phyloP scores from a whole-genome alignment of 2,329 filamentous ascomycete species.

The Colletotrichum euphorbiae region DNA sequence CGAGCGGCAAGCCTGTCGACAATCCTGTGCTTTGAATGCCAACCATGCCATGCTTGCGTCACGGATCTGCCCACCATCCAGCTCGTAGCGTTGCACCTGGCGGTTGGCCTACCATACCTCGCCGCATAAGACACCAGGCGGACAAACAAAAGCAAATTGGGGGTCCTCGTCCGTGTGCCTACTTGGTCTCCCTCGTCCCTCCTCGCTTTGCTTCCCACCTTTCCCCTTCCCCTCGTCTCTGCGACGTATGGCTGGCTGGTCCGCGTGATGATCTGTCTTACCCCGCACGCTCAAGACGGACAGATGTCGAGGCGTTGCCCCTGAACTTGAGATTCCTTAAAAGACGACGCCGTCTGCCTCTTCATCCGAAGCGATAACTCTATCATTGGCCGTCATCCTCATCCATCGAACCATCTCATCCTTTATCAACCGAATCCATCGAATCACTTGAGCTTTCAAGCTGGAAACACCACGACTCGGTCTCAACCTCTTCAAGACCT shows the following conservation, averaged over 20 bases:
- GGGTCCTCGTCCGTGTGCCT: constrained; percentile 1
- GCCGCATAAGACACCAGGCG: background rate
- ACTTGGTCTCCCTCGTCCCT: constrained; percentile 11
- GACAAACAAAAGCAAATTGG: background rate
- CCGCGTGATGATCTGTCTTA: constrained; percentile 41
- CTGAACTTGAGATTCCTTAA: constrained; percentile 34
- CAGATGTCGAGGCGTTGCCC: constrained; percentile 32
- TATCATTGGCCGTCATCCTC: too few species aligned
- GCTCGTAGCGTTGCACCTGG: constrained; percentile 30
- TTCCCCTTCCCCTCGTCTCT: constrained; percentile 2
- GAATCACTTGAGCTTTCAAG: too few species aligned
- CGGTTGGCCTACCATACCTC: background rate
- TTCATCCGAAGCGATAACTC: too few species aligned
- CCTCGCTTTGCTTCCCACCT: background rate
- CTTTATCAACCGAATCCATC: too few species aligned
- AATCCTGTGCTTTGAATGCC: background rate
- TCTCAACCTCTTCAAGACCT: too few species aligned
- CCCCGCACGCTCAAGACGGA: constrained; percentile 39
- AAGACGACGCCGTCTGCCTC: constrained; percentile 29
- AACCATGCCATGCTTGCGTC: constrained; percentile 34
- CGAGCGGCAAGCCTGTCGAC: background rate
- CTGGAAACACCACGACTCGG: too few species aligned
- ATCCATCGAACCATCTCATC: constrained; percentile 22
- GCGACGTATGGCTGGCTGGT: constrained; percentile 30
- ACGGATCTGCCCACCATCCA: constrained; percentile 33